Evolutionary conservation across 495 filamentous ascomycete species (phyloP).

Genomic region (Xylaria nigripes): DNA sequence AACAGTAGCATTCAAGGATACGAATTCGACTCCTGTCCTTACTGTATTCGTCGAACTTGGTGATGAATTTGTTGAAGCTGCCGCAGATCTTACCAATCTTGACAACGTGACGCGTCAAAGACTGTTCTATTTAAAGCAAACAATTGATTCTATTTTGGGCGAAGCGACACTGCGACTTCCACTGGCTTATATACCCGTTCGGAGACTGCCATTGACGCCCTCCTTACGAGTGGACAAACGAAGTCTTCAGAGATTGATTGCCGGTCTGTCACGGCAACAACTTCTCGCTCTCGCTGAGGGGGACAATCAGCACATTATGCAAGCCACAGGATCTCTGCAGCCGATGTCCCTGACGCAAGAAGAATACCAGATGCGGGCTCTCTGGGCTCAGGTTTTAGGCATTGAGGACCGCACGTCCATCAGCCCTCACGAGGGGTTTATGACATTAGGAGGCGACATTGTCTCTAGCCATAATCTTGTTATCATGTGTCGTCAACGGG

Average conservation of each 20-base stretch:
- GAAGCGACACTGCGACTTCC: constrained; percentile 28
- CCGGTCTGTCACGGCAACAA: constrained; percentile 31
- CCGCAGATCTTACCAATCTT: constrained; percentile 25
- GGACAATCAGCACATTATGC: constrained; percentile 27
- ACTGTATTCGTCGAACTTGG: constrained; percentile 41
- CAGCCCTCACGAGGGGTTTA: constrained; percentile 34
- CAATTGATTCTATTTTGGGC: constrained; percentile 30
- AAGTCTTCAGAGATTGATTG: constrained; percentile 34
- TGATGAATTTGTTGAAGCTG: constrained; percentile 26
- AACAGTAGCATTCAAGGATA: constrained; percentile 33
- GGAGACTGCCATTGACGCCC: constrained; percentile 34
- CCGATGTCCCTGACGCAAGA: constrained; percentile 35
- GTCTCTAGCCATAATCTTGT: constrained; percentile 35
- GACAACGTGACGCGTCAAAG: constrained; percentile 29
- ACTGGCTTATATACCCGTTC: constrained; percentile 36
- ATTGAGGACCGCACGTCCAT: constrained; percentile 31
- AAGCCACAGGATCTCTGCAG: constrained; percentile 30
- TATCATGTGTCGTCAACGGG: constrained; percentile 30
- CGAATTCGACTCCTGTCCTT: constrained; percentile 27
- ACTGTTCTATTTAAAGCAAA: constrained; percentile 31
- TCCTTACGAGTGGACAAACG: constrained; percentile 36
- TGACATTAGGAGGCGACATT: constrained; percentile 37
- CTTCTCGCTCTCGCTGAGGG: constrained; percentile 28
- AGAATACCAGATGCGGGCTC: constrained; percentile 35
- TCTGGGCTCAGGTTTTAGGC: constrained; percentile 37